Evolutionary conservation across 805 yeast species (phyloP), one percentile per base, ranked within the genome.

Genomic region (Maudiozyma serrabonitensis): DNA sequence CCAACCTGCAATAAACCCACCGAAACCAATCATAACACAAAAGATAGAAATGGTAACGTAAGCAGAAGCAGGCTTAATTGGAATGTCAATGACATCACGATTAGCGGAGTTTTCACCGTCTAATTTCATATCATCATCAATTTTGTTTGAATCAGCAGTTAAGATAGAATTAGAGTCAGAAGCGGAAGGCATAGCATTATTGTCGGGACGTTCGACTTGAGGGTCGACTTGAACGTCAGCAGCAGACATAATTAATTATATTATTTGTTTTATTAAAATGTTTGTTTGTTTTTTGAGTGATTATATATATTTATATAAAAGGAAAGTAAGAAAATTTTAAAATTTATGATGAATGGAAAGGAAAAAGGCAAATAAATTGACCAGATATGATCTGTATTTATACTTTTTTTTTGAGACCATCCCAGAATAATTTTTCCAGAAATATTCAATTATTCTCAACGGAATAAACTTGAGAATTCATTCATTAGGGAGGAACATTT

Each of bases 1-100:
- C 45, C 45, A 42, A 42, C 45, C 45, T 1, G 28, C 13, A n/a
- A 42, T 42, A 37, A 42, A 42, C 26, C 45, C 45, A 42, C 45
- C 45, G 37, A 42, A 42, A 31, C 87, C 82, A 49, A 80, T 75
- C 58, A 58, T 54, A 18, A 51, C 39, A 56, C 60, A 58, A 49
- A 56, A 51, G 18, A 57, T 40, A 26, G 51, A 51, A 18, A 58
- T 58, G 41, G 55, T 54, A 13, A 54, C 38, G 41, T 54, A 58
- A 38, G 52, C 58, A 16, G 50, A 46, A 4, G 41, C 40, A 8
- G 35, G 23, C 15, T 42, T 42, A 12, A 28, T 42, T 42, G 45
- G 45, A 41, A 41, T 41, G 3, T 41, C 43, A 9, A 41, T n/a
- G 15, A 26, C 12, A 11, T 12, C 11, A 15, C n/a, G 23, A 7